Base-by-base conservation (phyloP, 495 filamentous ascomycete species). In the Aspergillus homomorphus region DNA sequence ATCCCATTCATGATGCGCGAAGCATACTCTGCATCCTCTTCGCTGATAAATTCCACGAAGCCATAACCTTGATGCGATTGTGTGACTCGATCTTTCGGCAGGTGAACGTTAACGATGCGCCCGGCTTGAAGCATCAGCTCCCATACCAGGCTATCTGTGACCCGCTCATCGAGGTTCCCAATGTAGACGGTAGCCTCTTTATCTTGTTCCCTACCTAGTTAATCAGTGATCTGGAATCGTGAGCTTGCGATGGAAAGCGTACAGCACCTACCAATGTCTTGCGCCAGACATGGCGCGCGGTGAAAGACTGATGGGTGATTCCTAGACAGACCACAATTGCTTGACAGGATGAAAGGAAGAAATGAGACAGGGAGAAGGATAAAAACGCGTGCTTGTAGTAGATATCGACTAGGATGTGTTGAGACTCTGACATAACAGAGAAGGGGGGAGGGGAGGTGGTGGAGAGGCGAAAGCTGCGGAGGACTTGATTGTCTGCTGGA, bases 101-200 rank as follows among this genome's bases (percentile, higher is more conserved):
- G 81, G 71, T 99, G 94, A 50, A 99, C 93, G 71, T 97, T 97
- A 66, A 95, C 89, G 65, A 99, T 91, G 58, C 91, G 91, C 44
- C 95, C 94, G 61, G 89, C 90, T 78, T 99, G 94, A 42, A 96
- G 83, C 92, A 98, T 97, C 64, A 99, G 82, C 80, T 98, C 94
- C 87, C 91, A 96, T 65, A 99, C 86, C 51, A 97, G 78, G 63
- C 87, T 87, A 73, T 97, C 91, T 53, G 89, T 87, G 54, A 91
- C 90, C 67, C 95, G 88, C 76, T 99, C 94, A 74, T 99, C 94
- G 66, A 99, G 88, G 72, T 98, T 98, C 70, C 94, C 94, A 61
- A 98, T 87, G 74, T 99, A 99, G 70, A 97, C 89, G 18, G 94
- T 99, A 50, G 92, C 93, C 75, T 98, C 94, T 71, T 98, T 98